Evolutionary conservation across 2,329 filamentous ascomycete species (phyloP), one percentile per base, ranked within the genome.

Genomic region (Kalaharituber pfeilii): DNA sequence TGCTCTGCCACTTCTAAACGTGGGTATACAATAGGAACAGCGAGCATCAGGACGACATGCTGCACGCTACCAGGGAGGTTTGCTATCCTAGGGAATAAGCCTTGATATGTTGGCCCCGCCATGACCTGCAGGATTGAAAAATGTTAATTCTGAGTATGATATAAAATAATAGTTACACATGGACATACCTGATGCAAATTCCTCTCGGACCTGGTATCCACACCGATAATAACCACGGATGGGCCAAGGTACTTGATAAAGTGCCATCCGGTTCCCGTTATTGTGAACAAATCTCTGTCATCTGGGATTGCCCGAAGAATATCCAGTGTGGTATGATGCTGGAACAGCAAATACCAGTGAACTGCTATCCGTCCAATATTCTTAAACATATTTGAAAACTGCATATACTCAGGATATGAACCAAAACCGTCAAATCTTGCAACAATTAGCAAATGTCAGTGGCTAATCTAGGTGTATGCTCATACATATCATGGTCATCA

Each of bases 381-480:
- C 71, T 94, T 95, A 74, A 98, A 96, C 71, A 96, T 87, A 60
- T 94, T 83, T 18, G 87, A 95, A 61, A 85, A 85, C 66, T 98
- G 91, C 89, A 98, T 96, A 67, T 96, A 93, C 58, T 94, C 87
- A 0, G 91, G 91, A 65, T 96, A 98, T 1, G 87, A 94, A 27
- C 91, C 91, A 63, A 91, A 98, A 25, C 91, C 91, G 65, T 98
- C 91, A 63, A 98, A 98, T 56, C 86, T 94, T 59, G 63, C 54
- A 65, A 58, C 44, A 62, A 54, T 59, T 54, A 54, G 56, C 65
- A 33, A 64, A 44, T 20, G 5, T 18, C 29, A 18, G 25, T 59
- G 28, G 55, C 47, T 50, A 20, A 42, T 20, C 50, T 4, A 7
- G 3, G 8, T 22, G 44, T 36, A 26, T 36, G 36, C 50, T 79